Conservation (phyloP, 1,139 yeast genomes). For the Dujonia santamariae region DNA sequence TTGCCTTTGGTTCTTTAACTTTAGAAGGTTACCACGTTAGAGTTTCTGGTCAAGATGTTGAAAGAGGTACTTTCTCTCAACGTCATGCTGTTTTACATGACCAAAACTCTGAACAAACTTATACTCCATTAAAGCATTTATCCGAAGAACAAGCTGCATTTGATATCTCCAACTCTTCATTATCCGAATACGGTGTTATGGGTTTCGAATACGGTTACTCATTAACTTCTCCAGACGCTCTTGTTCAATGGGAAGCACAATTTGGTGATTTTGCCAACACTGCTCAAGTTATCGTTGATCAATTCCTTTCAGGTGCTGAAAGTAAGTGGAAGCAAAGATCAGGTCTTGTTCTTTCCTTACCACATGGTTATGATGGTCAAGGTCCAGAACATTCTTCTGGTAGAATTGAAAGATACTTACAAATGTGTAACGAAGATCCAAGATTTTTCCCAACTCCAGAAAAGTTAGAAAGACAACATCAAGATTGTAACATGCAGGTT, state of each 20-base stretch:
- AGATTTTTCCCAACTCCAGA: slow-evolving; percentile 88
- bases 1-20: slow-evolving; percentile 91
- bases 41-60: slow-evolving; percentile 99
- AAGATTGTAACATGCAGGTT: slow-evolving; percentile 96
- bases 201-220: slow-evolving; percentile 99
- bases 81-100: slow-evolving; percentile 99
- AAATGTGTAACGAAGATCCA: slow-evolving; percentile 93
- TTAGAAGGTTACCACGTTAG: slow-evolving; percentile 96
- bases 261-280: slow-evolving; percentile 99
- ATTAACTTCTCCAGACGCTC: slow-evolving; percentile 90
- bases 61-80: slow-evolving; percentile 99
- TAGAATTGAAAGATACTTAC: slow-evolving; percentile 95
- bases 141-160: slow-evolving; percentile 83
- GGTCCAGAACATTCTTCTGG: slow-evolving; percentile 99
- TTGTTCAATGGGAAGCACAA: slow-evolving; percentile 99
- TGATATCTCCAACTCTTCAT: slow-evolving; percentile 89
- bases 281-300: slow-evolving; percentile 96
- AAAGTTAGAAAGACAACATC: slow-evolving; percentile 94
- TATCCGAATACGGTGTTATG: slow-evolving; percentile 98
- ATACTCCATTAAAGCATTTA: slow-evolving; percentile 81
- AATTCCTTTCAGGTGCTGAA: slow-evolving; percentile 96
- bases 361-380: slow-evolving; percentile 99
- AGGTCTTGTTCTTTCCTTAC: slow-evolving; percentile 90
- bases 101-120: slow-evolving; percentile 78
- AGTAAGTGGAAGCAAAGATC: slow-evolving; percentile 99